phyloP scores from a whole-genome alignment of 495 filamentous ascomycete genomes.

The Penicillium taxi region DNA sequence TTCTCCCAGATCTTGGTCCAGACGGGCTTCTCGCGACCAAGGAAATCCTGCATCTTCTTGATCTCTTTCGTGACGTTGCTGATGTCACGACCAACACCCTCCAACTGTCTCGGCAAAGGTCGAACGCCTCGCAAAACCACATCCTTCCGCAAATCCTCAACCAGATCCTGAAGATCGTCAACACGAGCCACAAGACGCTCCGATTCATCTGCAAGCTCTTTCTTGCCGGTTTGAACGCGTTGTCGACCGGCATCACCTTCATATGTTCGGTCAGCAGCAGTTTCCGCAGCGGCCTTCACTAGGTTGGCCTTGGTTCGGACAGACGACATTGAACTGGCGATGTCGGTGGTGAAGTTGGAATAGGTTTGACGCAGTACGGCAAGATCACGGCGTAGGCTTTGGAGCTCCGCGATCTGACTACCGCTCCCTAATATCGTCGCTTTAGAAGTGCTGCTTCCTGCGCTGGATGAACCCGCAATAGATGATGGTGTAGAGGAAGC shows the following conservation, averaged over 20 bases:
- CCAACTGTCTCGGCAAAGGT: slow-evolving; percentile 84
- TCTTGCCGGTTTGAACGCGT: slow-evolving; percentile 81
- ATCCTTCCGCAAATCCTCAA: slow-evolving; percentile 96
- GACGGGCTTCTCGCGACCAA: slow-evolving; percentile 82
- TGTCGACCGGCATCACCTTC: slow-evolving; percentile 66
- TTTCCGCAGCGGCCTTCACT: slow-evolving; percentile 68
- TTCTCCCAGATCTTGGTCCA: slow-evolving; percentile 99
- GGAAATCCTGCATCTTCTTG: slow-evolving; percentile 89
- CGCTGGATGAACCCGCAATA: slow-evolving; percentile 17
- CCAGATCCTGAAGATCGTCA: slow-evolving; percentile 89
- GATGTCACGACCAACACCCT: slow-evolving; percentile 80
- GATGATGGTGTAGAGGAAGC: slow-evolving; percentile 54
- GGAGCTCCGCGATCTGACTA: slow-evolving; percentile 64
- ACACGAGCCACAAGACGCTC: slow-evolving; percentile 84
- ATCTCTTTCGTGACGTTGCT: slow-evolving; percentile 72
- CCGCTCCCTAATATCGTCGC: slow-evolving; percentile 27
- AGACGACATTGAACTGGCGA: slow-evolving; percentile 75
- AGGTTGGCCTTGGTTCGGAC: slow-evolving; percentile 71
- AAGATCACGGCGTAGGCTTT: slow-evolving; percentile 78
- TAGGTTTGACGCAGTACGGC: slow-evolving; percentile 92
- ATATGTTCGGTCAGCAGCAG: slow-evolving; percentile 53
- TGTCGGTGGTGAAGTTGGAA: slow-evolving; percentile 78
- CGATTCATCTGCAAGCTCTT: slow-evolving; percentile 71
- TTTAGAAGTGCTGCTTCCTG: slow-evolving; percentile 10
- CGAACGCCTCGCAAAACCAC: slow-evolving; percentile 90